These are phyloP conservation scores for Thozetella sp. DNA, from an alignment of 495 filamentous ascomycete genomes.

Conservation along the genomic window DNA sequence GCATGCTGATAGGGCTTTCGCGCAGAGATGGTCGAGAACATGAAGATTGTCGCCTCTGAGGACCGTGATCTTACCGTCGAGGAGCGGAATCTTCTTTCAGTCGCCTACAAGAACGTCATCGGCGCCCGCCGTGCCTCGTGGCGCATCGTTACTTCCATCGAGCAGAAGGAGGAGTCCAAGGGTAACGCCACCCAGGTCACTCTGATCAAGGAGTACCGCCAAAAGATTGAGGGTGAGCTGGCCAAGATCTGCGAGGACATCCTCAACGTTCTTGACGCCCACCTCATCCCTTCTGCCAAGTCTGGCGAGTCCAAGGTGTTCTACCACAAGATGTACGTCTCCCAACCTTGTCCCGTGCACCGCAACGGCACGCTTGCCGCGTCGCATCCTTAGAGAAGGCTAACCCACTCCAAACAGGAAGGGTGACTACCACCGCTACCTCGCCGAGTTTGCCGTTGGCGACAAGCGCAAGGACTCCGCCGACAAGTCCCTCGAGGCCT, in stretches of 20 bases:
- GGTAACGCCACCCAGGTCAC: slow-evolving; percentile 91
- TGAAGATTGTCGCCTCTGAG: slow-evolving; percentile 97
- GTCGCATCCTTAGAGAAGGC: slow-evolving; percentile 5
- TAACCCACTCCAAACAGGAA: slow-evolving; percentile 71
- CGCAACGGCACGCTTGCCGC: neutral
- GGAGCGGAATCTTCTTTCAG: slow-evolving; percentile 98
- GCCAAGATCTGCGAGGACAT: slow-evolving; percentile 99
- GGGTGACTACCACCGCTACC: slow-evolving; percentile 99
- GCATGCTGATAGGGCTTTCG: slow-evolving; percentile 19
- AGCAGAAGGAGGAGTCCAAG: slow-evolving; percentile 99
- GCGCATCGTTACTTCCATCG: slow-evolving; percentile 99
- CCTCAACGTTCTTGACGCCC: slow-evolving; percentile 92
- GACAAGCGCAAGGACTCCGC: slow-evolving; percentile 98
- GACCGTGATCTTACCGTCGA: slow-evolving; percentile 98
- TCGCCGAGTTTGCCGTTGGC: slow-evolving; percentile 96
- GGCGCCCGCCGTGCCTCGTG: slow-evolving; percentile 98
- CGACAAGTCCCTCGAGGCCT: slow-evolving; percentile 95
- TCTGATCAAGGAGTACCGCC: slow-evolving; percentile 98
- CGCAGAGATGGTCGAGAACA: slow-evolving; percentile 99
- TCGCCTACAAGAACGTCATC: slow-evolving; percentile 99
- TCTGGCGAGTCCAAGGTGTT: slow-evolving; percentile 99
- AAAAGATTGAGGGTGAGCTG: slow-evolving; percentile 98
- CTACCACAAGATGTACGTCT: slow-evolving; percentile 98
- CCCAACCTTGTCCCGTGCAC: too few species aligned
- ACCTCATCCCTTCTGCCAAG: slow-evolving; percentile 95